Conservation (phyloP, 768 basidiomycete genomes). For the Russula sp. region DNA sequence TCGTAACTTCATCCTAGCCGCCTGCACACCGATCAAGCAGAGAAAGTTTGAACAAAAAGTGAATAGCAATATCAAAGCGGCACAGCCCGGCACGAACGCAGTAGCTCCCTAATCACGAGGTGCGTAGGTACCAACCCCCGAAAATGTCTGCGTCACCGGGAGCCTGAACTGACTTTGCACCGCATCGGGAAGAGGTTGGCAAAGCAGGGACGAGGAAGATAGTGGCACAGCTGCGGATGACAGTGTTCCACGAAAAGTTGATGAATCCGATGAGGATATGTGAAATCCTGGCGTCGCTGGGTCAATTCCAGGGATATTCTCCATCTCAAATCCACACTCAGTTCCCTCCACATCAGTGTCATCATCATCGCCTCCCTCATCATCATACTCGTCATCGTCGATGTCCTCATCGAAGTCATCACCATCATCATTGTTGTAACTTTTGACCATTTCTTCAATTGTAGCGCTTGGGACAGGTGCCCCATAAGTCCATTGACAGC, state of each 20-base stretch:
- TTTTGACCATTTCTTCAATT: slow-evolving; percentile 11
- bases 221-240: slow-evolving; percentile 13
- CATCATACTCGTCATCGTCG: slow-evolving; percentile 14
- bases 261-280: neutral
- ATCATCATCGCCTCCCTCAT: slow-evolving; percentile 3
- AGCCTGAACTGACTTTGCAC: slow-evolving; percentile 18
- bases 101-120: neutral
- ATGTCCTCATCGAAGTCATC: slow-evolving; percentile 6
- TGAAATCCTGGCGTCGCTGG: neutral
- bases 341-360: slow-evolving; percentile 14
- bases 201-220: slow-evolving; percentile 17
- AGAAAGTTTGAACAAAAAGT: neutral
- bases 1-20: neutral
- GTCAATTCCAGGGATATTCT: neutral
- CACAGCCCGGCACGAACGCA: neutral
- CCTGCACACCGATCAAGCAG: neutral
- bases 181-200: slow-evolving; percentile 19
- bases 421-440: slow-evolving; percentile 14
- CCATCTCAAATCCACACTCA: neutral
- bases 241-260: neutral
- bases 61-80: neutral
- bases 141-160: neutral
- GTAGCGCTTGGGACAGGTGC: slow-evolving; percentile 13
- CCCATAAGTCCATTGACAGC: slow-evolving; percentile 8
- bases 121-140: no score